phyloP scores from a whole-genome alignment of 805 yeast species.

The Nakazawaea ernobii region DNA sequence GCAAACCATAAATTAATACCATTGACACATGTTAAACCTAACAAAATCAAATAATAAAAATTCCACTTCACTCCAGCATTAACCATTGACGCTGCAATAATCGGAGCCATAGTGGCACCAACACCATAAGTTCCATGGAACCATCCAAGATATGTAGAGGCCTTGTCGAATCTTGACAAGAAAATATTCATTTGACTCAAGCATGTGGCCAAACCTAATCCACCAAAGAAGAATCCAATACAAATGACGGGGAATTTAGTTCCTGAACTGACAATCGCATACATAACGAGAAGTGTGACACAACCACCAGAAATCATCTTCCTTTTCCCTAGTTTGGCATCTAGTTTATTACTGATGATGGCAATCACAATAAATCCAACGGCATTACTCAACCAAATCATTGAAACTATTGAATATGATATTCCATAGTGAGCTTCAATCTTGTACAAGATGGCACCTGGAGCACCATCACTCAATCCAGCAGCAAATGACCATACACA shows the following conservation, averaged over 20 bases:
- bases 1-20: conserved; percentile 31
- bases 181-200: conserved; percentile 49
- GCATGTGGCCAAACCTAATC: conserved; percentile 46
- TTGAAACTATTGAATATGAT: conserved; percentile 47
- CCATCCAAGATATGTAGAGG: conserved; percentile 53
- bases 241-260: conserved; percentile 42
- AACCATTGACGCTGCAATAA: conserved; percentile 53
- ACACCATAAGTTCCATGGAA: conserved; percentile 68
- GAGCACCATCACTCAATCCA: conserved; percentile 52
- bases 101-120: conserved; percentile 68
- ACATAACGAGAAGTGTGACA: conserved; percentile 32
- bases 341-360: conserved; percentile 38
- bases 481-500: conserved; percentile 33
- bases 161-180: conserved; percentile 41
- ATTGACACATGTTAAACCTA: conserved; percentile 31
- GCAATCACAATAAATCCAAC: conserved; percentile 51
- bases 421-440: conserved; percentile 44
- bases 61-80: conserved; percentile 48
- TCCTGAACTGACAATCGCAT: conserved; percentile 41
- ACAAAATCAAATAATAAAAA: conserved; percentile 43
- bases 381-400: conserved; percentile 54
- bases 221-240: conserved; percentile 50
- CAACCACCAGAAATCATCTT: conserved; percentile 35
- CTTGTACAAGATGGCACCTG: conserved; percentile 54
- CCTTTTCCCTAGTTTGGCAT: conserved; percentile 33